Evolutionary conservation across 768 basidiomycete genomes (phyloP).

Genomic region (Pleurotus tuber-regium): DNA sequence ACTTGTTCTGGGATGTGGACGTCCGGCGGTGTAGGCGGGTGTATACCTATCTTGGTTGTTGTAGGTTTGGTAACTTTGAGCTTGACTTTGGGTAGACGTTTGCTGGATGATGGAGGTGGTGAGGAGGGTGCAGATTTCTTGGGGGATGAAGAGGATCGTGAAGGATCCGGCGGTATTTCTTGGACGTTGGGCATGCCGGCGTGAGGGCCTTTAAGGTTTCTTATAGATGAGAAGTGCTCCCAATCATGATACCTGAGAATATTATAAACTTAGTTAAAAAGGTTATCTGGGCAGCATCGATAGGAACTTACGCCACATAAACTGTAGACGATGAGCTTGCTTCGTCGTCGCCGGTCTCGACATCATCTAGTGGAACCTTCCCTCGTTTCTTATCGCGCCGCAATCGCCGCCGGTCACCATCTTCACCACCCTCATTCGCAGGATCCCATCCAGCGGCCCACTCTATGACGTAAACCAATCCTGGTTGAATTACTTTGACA

Average conservation of each 20-base stretch:
- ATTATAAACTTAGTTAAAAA: background rate
- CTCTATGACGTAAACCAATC: conserved; percentile 87
- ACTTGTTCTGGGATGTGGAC: conserved; percentile 19
- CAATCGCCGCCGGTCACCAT: conserved; percentile 42
- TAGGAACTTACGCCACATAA: conserved; percentile 77
- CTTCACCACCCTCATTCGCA: conserved; percentile 28
- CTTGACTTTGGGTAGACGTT: conserved; percentile 12
- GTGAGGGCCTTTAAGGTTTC: conserved; percentile 83
- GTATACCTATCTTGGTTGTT: background rate
- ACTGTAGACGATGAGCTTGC: conserved; percentile 39
- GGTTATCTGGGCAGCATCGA: conserved; percentile 12
- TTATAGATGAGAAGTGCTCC: conserved; percentile 95
- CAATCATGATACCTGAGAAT: conserved; percentile 78
- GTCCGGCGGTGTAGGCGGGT: conserved; percentile 21
- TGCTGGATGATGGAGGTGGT: conserved; percentile 18
- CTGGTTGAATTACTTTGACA: conserved; percentile 92
- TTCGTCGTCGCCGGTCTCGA: conserved; percentile 20
- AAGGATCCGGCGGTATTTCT: conserved; percentile 42
- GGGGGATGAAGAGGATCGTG: conserved; percentile 23
- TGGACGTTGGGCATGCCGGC: conserved; percentile 64
- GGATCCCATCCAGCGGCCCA: conserved; percentile 62
- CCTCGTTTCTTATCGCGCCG: conserved; percentile 33
- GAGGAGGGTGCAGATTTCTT: conserved; percentile 17
- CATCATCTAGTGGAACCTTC: conserved; percentile 16
- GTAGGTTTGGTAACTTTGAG: conserved; percentile 1